Conservation (phyloP, 2,329 filamentous ascomycete genomes). For the Alternaria ethzedia region DNA sequence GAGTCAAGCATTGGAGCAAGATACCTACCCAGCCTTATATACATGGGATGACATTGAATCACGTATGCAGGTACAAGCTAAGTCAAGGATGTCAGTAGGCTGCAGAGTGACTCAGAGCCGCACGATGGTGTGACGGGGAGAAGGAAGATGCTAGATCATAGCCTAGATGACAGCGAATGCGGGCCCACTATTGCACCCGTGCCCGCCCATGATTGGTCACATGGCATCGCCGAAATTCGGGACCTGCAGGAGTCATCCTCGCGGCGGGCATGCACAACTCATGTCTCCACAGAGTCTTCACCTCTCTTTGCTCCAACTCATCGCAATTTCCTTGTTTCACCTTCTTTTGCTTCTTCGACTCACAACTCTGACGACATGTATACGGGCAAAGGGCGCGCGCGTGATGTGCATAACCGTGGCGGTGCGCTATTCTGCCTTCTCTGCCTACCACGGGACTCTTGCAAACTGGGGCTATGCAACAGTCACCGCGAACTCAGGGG, state of each 20-base stretch:
- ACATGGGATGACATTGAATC: slow-evolving; percentile 22
- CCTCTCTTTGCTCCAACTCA: slow-evolving; percentile 18
- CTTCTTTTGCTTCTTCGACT: slow-evolving; percentile 18
- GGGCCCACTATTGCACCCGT: slow-evolving; percentile 25
- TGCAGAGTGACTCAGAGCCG: slow-evolving; percentile 45
- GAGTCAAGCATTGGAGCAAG: slow-evolving; percentile 15
- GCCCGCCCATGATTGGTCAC: slow-evolving; percentile 37
- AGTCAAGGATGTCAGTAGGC: slow-evolving; percentile 35
- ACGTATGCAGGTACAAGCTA: slow-evolving; percentile 27
- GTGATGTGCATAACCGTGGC: not conserved
- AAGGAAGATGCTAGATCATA: slow-evolving; percentile 23
- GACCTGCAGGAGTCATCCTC: slow-evolving; percentile 31
- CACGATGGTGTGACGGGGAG: slow-evolving; percentile 22
- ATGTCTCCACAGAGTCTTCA: slow-evolving; percentile 18
- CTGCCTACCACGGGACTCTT: not conserved
- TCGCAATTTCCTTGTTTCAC: not conserved
- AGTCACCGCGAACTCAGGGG: not conserved
- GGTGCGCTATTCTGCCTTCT: not conserved
- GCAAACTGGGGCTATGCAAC: slow-evolving; percentile 6
- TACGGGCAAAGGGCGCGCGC: slow-evolving; percentile 10
- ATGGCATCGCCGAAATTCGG: slow-evolving; percentile 39
- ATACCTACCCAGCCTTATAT: slow-evolving; percentile 36
- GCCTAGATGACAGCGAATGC: slow-evolving; percentile 25
- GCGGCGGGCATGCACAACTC: slow-evolving; percentile 24
- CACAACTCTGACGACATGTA: slow-evolving; percentile 1